Evolutionary conservation across 164 flowering plant species (phyloP).

Genomic region (Aristolochia fimbriata): DNA sequence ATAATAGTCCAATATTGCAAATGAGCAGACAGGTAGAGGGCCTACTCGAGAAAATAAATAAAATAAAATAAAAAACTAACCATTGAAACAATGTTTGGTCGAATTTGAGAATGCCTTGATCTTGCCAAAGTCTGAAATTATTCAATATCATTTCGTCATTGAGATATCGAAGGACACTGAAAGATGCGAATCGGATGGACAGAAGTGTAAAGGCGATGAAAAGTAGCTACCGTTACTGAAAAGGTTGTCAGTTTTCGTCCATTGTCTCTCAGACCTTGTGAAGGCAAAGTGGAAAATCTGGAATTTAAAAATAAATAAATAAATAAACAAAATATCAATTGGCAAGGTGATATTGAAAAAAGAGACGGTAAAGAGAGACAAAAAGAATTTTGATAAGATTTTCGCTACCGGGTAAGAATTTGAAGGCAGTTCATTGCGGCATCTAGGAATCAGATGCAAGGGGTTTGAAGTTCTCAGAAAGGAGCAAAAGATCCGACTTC

Average conservation of each 20-base stretch:
- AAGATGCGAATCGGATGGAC: neutral
- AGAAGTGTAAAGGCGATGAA: neutral
- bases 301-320: constrained; percentile 4
- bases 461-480: too few species aligned
- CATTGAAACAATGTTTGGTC: too few species aligned
- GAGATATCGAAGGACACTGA: too few species aligned
- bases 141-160: too few species aligned
- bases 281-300: constrained; percentile 29
- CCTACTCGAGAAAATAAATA: too few species aligned
- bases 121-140: too few species aligned
- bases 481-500: too few species aligned
- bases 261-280: constrained; percentile 15
- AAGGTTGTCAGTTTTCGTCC: constrained; percentile 14
- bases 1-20: too few species aligned
- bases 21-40: too few species aligned
- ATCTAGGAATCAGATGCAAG: too few species aligned
- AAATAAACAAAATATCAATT: neutral
- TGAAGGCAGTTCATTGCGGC: constrained; percentile 36
- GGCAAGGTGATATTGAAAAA: neutral
- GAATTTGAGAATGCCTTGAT: too few species aligned
- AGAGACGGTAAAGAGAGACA: neutral
- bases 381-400: neutral
- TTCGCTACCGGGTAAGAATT: constrained; percentile 24
- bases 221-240: neutral
- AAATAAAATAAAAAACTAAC: too few species aligned